These are phyloP conservation scores for Coemansia sp. DNA, from an alignment of 192 early-diverging fungal genomes.

Conservation along the genomic window DNA sequence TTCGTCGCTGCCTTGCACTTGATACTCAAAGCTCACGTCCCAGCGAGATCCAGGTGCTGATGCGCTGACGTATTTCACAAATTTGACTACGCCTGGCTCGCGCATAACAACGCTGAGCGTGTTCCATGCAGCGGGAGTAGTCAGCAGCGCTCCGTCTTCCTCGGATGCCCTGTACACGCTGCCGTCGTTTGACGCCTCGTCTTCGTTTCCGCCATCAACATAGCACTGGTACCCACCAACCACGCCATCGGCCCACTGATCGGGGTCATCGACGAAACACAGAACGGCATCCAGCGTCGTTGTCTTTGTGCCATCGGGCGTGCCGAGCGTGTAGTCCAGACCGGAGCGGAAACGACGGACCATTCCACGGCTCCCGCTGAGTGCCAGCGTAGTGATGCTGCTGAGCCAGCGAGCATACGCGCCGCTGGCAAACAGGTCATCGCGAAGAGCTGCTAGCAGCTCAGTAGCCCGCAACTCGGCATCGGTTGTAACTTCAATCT, in stretches of 20 bases:
- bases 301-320: slow-evolving; percentile 53
- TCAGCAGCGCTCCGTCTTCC: slow-evolving; percentile 73
- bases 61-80: slow-evolving; percentile 85
- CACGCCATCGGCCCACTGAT: slow-evolving; percentile 62
- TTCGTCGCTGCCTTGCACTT: slow-evolving; percentile 51
- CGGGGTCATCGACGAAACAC: slow-evolving; percentile 55
- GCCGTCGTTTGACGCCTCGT: slow-evolving; percentile 69
- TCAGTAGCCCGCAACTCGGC: slow-evolving; percentile 16
- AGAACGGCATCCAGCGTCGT: slow-evolving; percentile 70
- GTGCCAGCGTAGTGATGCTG: slow-evolving; percentile 58
- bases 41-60: slow-evolving; percentile 71
- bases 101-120: slow-evolving; percentile 68
- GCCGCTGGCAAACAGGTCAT: slow-evolving; percentile 54
- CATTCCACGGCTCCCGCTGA: slow-evolving; percentile 51
- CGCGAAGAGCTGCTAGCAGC: slow-evolving; percentile 24
- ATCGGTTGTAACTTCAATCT: not conserved
- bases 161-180: slow-evolving; percentile 61
- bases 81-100: slow-evolving; percentile 76
- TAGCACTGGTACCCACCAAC: slow-evolving; percentile 81
- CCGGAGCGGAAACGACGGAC: slow-evolving; percentile 79
- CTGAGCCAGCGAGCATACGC: slow-evolving; percentile 68
- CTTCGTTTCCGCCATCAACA: slow-evolving; percentile 67
- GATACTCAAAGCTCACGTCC: slow-evolving; percentile 77
- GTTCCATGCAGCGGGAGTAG: slow-evolving; percentile 68
- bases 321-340: slow-evolving; percentile 80